Base-by-base conservation (phyloP, 2,329 filamentous ascomycete species). In the Penicillium brevicompactum region DNA sequence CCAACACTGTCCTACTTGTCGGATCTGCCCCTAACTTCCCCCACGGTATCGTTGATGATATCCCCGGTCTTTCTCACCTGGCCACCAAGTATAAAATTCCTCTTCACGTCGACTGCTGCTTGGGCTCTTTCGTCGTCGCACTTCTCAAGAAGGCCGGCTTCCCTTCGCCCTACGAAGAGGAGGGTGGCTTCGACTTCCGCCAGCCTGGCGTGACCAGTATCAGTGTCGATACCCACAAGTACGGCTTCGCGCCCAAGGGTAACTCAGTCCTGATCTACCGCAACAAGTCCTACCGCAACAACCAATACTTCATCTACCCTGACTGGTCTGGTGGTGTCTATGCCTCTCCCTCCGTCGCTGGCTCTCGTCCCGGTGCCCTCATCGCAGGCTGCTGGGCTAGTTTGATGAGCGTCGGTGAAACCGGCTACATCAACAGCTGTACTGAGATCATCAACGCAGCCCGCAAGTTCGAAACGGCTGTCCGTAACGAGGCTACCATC, bases 271-370 rank as follows among this genome's bases (percentile, higher is more conserved):
- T 96, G 13, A 82, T 99, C 41, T 99, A 99, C 82, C 91, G 94
- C 66, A 89, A 86, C 44, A 83, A 87, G 32, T 78, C 84, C 45
- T 84, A 95, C 62, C 87, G 94, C 64, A 86, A 86, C 54, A 93
- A 96, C 75, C 94, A 99, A 76, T 99, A 99, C 82, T 99, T 96
- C 75, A 88, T 99, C 71, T 91, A 88, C 31, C 89, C 94, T 6
- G 90, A 96, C 76, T 99, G 94, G 94, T 87, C 89, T 9, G 94
- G 94, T 56, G 94, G 94, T 67, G 92, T 99, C 8, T 99, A 99
- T 74, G 94, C 92, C 40, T 96, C 90, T 1, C 94, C 94, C 0
- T 90, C 89, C 5, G 90, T 97, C 49, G 93, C 94, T 1, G 94
- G 94, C 5, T 96, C 91, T 1, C 87, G 94, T 1, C 93, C 94